These are phyloP conservation scores for Paramecium tetraurelia DNA, from an alignment of 73 alveolate species.

Conservation along the genomic window DNA sequence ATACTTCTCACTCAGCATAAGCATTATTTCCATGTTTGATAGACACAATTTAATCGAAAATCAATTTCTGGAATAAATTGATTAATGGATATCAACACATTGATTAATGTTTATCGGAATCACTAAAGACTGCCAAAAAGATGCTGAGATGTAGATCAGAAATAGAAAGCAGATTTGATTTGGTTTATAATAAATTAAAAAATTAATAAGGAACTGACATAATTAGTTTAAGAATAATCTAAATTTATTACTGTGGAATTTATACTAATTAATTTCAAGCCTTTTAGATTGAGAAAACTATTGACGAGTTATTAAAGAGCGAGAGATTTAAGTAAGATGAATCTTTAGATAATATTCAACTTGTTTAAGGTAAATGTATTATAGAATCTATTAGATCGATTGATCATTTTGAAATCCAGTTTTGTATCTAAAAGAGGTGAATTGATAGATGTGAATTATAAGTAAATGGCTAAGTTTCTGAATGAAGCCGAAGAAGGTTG, in stretches of 20 bases:
- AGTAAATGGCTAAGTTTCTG: not conserved
- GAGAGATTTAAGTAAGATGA: conserved; percentile 8
- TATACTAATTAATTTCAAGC: not conserved
- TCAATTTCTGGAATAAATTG: not conserved
- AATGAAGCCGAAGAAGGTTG: not conserved
- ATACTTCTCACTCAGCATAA: not conserved
- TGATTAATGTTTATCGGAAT: not conserved
- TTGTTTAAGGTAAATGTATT: not conserved
- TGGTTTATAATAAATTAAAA: not conserved
- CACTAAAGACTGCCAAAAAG: not conserved
- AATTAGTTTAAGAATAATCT: not conserved
- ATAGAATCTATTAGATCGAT: not conserved
- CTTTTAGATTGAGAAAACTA: not conserved
- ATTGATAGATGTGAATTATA: not conserved
- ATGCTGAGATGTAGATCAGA: not conserved
- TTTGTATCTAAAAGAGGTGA: conserved; percentile 1
- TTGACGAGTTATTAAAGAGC: not conserved
- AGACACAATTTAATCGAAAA: not conserved
- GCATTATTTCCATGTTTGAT: not conserved
- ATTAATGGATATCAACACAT: not conserved
- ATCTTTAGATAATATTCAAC: not conserved
- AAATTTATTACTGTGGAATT: not conserved
- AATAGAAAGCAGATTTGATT: not conserved
- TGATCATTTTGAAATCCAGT: not conserved
- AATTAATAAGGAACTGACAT: not conserved